These are phyloP conservation scores for Fonsecaea nubica DNA, from an alignment of 2,329 filamentous ascomycete genomes.

Conservation along the genomic window DNA sequence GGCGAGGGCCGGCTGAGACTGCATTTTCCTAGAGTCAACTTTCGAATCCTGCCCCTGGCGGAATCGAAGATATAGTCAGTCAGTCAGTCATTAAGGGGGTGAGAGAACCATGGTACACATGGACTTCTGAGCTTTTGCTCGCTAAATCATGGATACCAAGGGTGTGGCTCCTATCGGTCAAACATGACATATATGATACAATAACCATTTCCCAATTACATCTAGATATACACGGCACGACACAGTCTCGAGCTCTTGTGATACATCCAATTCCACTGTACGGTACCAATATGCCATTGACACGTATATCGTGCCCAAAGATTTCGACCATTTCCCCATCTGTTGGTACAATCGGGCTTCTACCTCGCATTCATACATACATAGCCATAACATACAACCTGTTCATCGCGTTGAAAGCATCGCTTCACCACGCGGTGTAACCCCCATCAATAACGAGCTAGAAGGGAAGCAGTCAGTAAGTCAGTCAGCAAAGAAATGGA, in stretches of 20 bases:
- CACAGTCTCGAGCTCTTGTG: background rate
- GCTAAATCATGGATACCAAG: too few relatives aligned
- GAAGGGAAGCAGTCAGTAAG: background rate
- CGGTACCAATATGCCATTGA: background rate
- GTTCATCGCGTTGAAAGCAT: background rate
- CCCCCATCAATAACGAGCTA: constrained; percentile 53
- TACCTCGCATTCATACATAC: background rate
- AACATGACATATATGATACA: too few relatives aligned
- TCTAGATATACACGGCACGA: background rate
- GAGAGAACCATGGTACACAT: too few relatives aligned
- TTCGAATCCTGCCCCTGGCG: constrained; percentile 33
- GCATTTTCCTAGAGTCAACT: constrained; percentile 63
- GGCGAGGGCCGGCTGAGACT: constrained; percentile 56
- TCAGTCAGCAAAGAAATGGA: too few relatives aligned
- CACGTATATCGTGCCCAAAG: too few relatives aligned
- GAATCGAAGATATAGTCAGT: constrained; percentile 16
- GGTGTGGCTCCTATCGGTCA: too few relatives aligned
- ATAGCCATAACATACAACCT: too few relatives aligned
- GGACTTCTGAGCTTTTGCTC: too few relatives aligned
- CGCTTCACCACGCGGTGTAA: constrained; percentile 36
- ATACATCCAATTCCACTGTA: background rate
- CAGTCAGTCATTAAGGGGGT: too few relatives aligned
- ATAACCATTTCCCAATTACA: background rate
- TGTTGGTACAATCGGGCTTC: background rate
- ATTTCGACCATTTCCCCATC: background rate